Evolutionary conservation across 2,329 filamentous ascomycete genomes (phyloP).

Genomic region (Epichloe festucae): DNA sequence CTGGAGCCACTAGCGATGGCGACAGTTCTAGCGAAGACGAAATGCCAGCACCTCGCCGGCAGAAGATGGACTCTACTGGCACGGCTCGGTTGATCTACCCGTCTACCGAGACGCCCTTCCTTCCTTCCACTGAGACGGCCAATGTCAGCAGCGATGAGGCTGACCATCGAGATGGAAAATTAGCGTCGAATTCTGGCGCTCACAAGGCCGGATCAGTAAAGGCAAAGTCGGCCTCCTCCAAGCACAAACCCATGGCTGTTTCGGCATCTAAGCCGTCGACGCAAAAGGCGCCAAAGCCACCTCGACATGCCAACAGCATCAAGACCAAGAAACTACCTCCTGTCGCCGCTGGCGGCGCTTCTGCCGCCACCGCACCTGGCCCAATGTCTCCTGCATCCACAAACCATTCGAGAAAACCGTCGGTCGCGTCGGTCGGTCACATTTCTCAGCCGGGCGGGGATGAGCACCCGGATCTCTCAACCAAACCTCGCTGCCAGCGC

Average conservation of each 20-base stretch:
- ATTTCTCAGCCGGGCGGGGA: slow-evolving; percentile 54
- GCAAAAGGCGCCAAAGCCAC: slow-evolving; percentile 30
- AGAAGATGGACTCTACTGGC: slow-evolving; percentile 37
- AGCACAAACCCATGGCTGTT: slow-evolving; percentile 24
- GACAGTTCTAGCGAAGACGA: slow-evolving; percentile 56
- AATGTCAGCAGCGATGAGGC: slow-evolving; percentile 23
- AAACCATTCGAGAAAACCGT: slow-evolving; percentile 63
- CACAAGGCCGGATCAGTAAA: slow-evolving; percentile 28
- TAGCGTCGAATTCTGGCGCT: slow-evolving; percentile 19
- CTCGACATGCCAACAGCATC: slow-evolving; percentile 23
- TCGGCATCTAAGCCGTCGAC: slow-evolving; percentile 18
- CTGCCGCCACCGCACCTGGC: slow-evolving; percentile 15
- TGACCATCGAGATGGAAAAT: slow-evolving; percentile 18
- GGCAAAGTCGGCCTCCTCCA: slow-evolving; percentile 23
- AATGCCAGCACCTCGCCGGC: slow-evolving; percentile 43
- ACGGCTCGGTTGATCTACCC: slow-evolving; percentile 34
- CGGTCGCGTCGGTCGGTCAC: slow-evolving; percentile 45
- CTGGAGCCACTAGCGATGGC: slow-evolving; percentile 68
- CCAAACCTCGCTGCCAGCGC: slow-evolving; percentile 91
- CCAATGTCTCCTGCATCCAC: slow-evolving; percentile 52
- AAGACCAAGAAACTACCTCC: slow-evolving; percentile 41
- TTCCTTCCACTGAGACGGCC: slow-evolving; percentile 36
- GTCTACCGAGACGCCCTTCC: slow-evolving; percentile 40
- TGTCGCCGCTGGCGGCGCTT: slow-evolving; percentile 7
- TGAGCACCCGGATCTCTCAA: slow-evolving; percentile 82